Evolutionary conservation across 2,329 filamentous ascomycete genomes (phyloP).

Genomic region (Dissoconium aciculare): DNA sequence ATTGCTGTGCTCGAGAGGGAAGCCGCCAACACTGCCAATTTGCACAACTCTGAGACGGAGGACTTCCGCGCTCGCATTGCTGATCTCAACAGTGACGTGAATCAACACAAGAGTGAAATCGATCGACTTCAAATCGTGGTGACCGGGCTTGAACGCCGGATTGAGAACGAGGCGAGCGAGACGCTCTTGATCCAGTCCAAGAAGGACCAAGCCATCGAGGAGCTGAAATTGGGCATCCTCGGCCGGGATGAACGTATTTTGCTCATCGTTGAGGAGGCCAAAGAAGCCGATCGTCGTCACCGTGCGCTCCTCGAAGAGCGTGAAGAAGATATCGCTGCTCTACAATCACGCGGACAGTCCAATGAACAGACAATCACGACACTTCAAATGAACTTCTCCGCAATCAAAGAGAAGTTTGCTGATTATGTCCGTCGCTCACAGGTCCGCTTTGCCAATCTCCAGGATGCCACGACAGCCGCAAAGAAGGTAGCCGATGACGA

Average conservation of each 20-base stretch:
- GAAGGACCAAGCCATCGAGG: slow-evolving; percentile 21
- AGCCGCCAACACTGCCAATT: slow-evolving; percentile 11
- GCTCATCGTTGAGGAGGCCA: slow-evolving; percentile 19
- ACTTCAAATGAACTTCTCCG: slow-evolving; percentile 17
- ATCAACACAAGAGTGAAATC: slow-evolving; percentile 10
- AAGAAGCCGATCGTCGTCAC: slow-evolving; percentile 27
- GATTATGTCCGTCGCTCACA: slow-evolving; percentile 24
- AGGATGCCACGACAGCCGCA: slow-evolving; percentile 16
- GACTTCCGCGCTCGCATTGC: slow-evolving; percentile 22
- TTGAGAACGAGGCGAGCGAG: slow-evolving; percentile 22
- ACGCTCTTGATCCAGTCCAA: slow-evolving; percentile 23
- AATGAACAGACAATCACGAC: slow-evolving; percentile 13
- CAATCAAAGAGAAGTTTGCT: slow-evolving; percentile 16
- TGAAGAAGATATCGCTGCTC: slow-evolving; percentile 25
- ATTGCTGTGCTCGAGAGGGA: slow-evolving; percentile 17
- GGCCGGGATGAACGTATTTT: slow-evolving; percentile 24
- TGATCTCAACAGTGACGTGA: slow-evolving; percentile 17
- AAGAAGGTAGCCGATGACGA: slow-evolving; percentile 14
- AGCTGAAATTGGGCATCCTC: slow-evolving; percentile 16
- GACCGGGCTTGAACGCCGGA: slow-evolving; percentile 21
- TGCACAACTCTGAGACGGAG: slow-evolving; percentile 21
- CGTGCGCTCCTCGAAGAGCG: slow-evolving; percentile 26
- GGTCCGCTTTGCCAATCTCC: slow-evolving; percentile 22
- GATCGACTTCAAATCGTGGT: slow-evolving; percentile 17
- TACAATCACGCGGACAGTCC: slow-evolving; percentile 16